A percentile compares a stretch with the other conserved stretches of the same genome.
Evolutionary conservation across 352 stramenopile genomes (phyloP).

Genomic region (Pythium apleroticum): DNA sequence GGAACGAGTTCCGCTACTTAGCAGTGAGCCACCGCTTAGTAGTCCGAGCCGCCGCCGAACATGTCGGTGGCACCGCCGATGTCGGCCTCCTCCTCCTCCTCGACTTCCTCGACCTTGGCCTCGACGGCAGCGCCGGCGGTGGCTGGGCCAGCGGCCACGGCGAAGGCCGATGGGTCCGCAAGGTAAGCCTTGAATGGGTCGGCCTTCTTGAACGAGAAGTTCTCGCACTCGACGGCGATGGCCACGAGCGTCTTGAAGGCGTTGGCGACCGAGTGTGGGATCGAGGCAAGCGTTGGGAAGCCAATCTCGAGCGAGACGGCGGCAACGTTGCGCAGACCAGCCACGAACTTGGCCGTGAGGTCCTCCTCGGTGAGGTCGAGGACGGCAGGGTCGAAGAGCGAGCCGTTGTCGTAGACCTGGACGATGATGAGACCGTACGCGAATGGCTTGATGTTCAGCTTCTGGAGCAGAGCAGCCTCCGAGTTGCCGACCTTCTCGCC

Average conservation of each 20-base stretch:
- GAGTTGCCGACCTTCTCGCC: conserved; percentile 98
- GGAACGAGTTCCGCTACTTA: conserved; percentile 4
- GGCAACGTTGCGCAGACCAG: conserved; percentile 93
- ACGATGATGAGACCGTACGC: conserved; percentile 98
- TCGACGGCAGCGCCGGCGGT: conserved; percentile 69
- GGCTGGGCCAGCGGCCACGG: conserved; percentile 79
- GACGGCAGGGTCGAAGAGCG: conserved; percentile 98
- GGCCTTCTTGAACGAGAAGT: conserved; percentile 98
- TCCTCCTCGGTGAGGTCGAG: conserved; percentile 98
- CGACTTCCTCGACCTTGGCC: conserved; percentile 60
- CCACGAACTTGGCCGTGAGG: conserved; percentile 95
- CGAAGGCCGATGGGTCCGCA: conserved; percentile 93
- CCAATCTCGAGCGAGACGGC: conserved; percentile 95
- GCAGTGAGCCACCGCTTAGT: conserved; percentile 43
- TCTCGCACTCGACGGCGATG: conserved; percentile 94
- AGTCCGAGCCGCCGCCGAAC: conserved; percentile 72
- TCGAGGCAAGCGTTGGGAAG: conserved; percentile 96
- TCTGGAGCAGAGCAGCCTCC: conserved; percentile 98
- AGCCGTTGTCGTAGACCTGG: conserved; percentile 98
- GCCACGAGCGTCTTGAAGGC: conserved; percentile 98
- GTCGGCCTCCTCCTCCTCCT: conserved; percentile 79
- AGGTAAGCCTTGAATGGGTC: conserved; percentile 97
- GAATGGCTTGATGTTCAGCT: conserved; percentile 99
- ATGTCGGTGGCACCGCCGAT: conserved; percentile 89
- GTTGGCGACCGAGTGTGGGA: conserved; percentile 99